Base-by-base conservation (phyloP, 805 yeast species). In the Lipomyces spencermartinsiae region DNA sequence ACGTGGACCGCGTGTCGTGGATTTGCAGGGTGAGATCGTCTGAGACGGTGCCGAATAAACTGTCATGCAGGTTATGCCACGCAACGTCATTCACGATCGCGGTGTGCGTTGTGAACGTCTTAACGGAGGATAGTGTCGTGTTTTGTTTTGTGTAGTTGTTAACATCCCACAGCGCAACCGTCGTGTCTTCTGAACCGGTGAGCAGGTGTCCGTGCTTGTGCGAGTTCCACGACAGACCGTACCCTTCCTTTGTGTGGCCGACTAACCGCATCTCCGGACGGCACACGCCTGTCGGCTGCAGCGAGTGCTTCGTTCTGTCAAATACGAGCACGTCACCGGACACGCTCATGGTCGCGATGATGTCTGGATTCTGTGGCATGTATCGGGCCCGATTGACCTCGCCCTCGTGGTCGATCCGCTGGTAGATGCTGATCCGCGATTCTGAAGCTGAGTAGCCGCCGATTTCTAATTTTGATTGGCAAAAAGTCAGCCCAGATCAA, bases 261-360 rank as follows among this genome's bases (percentile, higher is more conserved):
- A 74, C 72, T n/a, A 88, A 80, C 8, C 81, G 77, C 16, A 88
- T 80, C 64, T 90, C 89, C 4, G 87, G 87, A 71, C 81, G 81
- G 73, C 79, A 79, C 19, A 66, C 67, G 31, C 78, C 78, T 5
- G 78, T 65, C 2, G 84, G 83, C 55, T 78, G 80, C 12, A 83
- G 80, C 0, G 92, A 83, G 76, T 92, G 97, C 76, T 91, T 92
- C 0, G 98, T 93, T 73, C 95, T 83, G 77, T 76, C 78, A 43
- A 74, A 75, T 10, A 80, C 65, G 58, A 76, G 75, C 22, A 74
- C 77, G 58, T 74, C 75, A 9, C 83, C 83, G 29, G 74, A 68
- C 6, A 70, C 84, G 68, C 87, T 84, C 73, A 87, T 84, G 2
- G 90, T 82, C 12, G 90, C 87, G 22, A 87, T 79, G 12, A 82